Conservation (phyloP, 495 filamentous ascomycete species). For the Xylaria sp. region DNA sequence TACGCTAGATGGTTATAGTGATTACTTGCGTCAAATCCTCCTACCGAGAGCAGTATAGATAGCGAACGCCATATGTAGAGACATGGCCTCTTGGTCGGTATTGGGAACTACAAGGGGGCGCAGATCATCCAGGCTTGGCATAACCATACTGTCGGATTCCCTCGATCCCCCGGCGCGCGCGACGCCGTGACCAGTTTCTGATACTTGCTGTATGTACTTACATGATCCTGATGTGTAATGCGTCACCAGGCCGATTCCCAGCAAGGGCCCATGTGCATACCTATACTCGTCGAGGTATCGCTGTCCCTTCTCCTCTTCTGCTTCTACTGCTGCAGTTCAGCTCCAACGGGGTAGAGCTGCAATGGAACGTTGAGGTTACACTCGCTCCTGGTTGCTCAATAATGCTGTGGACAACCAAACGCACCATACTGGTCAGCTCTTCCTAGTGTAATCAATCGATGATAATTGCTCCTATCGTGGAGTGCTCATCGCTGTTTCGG, state of each 20-base stretch:
- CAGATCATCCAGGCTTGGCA: conserved; percentile 27
- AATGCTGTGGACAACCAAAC: neutral
- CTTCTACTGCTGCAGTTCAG: conserved; percentile 20
- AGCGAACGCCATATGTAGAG: neutral
- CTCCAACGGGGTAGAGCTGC: conserved; percentile 20
- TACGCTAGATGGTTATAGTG: conserved; percentile 1
- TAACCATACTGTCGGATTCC: conserved; percentile 31
- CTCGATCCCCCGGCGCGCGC: conserved; percentile 22
- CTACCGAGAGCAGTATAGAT: neutral
- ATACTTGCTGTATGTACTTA: conserved; percentile 1
- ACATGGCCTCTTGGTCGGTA: conserved; percentile 10
- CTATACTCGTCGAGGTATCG: conserved; percentile 11
- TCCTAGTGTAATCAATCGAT: conserved; percentile 13
- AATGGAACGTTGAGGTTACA: conserved; percentile 26
- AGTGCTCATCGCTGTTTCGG: conserved; percentile 4
- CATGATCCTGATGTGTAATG: conserved; percentile 25
- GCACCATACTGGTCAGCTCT: conserved; percentile 6
- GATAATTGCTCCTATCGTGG: conserved; percentile 10
- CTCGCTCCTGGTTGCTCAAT: conserved; percentile 25
- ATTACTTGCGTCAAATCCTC: conserved; percentile 7
- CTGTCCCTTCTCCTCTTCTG: neutral
- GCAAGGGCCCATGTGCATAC: neutral
- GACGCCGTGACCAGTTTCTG: conserved; percentile 14
- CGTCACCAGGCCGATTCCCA: conserved; percentile 7
- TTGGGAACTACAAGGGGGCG: conserved; percentile 10